phyloP scores from a whole-genome alignment of 2,329 filamentous ascomycete species.

The Hypoxylon sp. region DNA sequence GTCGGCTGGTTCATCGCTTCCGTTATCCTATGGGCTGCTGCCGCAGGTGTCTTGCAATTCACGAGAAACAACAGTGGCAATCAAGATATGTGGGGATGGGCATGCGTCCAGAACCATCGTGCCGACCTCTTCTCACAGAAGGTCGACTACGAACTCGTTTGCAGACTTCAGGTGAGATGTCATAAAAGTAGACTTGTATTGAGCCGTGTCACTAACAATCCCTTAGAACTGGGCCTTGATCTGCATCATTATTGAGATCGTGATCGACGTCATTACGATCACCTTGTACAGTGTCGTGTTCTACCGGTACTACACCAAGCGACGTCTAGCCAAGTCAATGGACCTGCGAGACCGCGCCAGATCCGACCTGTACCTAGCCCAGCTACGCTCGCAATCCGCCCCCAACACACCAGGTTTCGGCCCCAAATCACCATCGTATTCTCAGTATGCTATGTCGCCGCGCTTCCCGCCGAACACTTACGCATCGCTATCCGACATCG shows the following conservation, averaged over 20 bases:
- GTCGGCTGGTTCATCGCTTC: constrained; percentile 95
- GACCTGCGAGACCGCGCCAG: constrained; percentile 93
- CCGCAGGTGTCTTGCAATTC: constrained; percentile 86
- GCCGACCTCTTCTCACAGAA: constrained; percentile 82
- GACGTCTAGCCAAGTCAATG: constrained; percentile 96
- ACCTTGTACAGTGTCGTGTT: constrained; percentile 94
- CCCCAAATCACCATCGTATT: constrained; percentile 74
- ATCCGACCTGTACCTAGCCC: constrained; percentile 93
- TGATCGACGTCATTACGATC: constrained; percentile 92
- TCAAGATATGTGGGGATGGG: constrained; percentile 98
- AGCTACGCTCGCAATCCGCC: constrained; percentile 86
- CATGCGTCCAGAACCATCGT: constrained; percentile 91
- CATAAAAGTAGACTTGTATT: background rate
- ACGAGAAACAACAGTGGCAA: constrained; percentile 79
- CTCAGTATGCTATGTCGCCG: constrained; percentile 70
- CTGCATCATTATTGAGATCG: constrained; percentile 97
- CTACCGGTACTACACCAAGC: constrained; percentile 98
- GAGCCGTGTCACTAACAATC: constrained; percentile 48
- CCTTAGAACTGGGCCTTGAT: constrained; percentile 91
- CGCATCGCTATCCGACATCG: constrained; percentile 65
- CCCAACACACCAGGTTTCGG: constrained; percentile 95
- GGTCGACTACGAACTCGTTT: constrained; percentile 90
- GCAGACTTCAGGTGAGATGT: constrained; percentile 81
- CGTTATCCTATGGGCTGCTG: constrained; percentile 91
- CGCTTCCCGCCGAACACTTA: constrained; percentile 73